Conservation (phyloP, 306 rosid genomes). For the Crataegus laevigata region DNA sequence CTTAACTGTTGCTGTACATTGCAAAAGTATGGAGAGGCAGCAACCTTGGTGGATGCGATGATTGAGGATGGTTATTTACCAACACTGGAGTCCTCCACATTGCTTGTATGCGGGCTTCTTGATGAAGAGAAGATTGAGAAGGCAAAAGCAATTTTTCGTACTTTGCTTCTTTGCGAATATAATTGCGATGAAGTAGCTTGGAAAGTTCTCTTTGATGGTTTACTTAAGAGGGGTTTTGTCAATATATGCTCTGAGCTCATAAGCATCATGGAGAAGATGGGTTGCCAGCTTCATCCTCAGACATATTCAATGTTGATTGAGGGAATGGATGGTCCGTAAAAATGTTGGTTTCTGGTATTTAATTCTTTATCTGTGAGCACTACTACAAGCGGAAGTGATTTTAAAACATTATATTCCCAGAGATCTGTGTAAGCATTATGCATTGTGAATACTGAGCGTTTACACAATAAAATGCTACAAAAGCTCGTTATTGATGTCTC, state of each 20-base stretch:
- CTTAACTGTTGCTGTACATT: slow-evolving; percentile 53
- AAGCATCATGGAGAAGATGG: slow-evolving; percentile 49
- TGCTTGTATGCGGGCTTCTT: slow-evolving; percentile 62
- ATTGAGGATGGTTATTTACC: slow-evolving; percentile 54
- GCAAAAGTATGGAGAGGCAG: slow-evolving; percentile 50
- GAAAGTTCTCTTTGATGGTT: slow-evolving; percentile 79
- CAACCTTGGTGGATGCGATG: slow-evolving; percentile 51
- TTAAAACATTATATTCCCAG: neutral
- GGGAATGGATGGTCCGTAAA: slow-evolving; percentile 35
- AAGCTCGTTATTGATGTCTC: neutral
- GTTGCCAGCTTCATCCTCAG: slow-evolving; percentile 61
- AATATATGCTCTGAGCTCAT: slow-evolving; percentile 56
- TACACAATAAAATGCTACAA: neutral
- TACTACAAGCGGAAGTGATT: neutral
- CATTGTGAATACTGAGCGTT: neutral
- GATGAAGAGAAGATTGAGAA: slow-evolving; percentile 46
- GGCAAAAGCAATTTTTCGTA: slow-evolving; percentile 51
- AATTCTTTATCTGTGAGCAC: neutral
- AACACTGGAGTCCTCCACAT: slow-evolving; percentile 53
- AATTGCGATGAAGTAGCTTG: slow-evolving; percentile 75
- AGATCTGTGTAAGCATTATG: neutral
- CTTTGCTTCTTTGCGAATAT: slow-evolving; percentile 46
- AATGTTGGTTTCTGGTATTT: neutral
- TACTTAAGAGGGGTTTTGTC: slow-evolving; percentile 50
- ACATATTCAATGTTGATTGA: slow-evolving; percentile 59